Base-by-base conservation (phyloP, 2,329 filamentous ascomycete genomes). In the Penicillium sp. region DNA sequence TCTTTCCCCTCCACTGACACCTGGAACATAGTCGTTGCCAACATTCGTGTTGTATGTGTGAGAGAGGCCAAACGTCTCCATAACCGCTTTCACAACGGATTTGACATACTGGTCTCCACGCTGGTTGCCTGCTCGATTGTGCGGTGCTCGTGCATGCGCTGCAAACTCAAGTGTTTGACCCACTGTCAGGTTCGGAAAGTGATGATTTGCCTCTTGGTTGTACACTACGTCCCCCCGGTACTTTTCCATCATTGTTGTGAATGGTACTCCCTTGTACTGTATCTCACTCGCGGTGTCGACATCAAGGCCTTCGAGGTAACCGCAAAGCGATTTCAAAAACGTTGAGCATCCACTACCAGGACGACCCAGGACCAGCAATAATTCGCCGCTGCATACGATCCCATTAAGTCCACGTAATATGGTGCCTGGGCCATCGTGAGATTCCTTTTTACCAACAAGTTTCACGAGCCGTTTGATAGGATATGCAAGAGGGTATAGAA, bases 301-400 rank as follows among this genome's bases (percentile, higher is more conserved):
- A 12, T 39, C 42, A 31, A 85, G 43, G 6, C 55, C 55, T 6
- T 52, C 53, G 3, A 57, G 84, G 68, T 93, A 86, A 53, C 88
- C 88, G 17, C 85, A 80, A 52, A 94, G 79, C 0, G 87, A 87
- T 74, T 93, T 94, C 54, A 94, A 74, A 56, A 93, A 83, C 1
- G 88, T 94, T 12, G 84, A 87, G 68, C 88, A 94, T 43, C 70
- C 69, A 43, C 62, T 64, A 2, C 68, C 67, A 2, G 68, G 68
- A n/a, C 65, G 62, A 26, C 68, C 67, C 15, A 71, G 57, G 3
- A 71, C 68, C 22, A 69, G 55, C 3, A 69, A 53, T 53, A 70
- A 59, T 52, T 71, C 77, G 0, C 77, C 77, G 50, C 69, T 69
- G 48, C 72, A 71, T 46, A 80, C 58, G 1, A 75, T 57, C 6